Evolutionary conservation across 1,284 basidiomycete species (phyloP), one percentile per base, ranked within the genome.

Genomic region (Trametes pubescens): DNA sequence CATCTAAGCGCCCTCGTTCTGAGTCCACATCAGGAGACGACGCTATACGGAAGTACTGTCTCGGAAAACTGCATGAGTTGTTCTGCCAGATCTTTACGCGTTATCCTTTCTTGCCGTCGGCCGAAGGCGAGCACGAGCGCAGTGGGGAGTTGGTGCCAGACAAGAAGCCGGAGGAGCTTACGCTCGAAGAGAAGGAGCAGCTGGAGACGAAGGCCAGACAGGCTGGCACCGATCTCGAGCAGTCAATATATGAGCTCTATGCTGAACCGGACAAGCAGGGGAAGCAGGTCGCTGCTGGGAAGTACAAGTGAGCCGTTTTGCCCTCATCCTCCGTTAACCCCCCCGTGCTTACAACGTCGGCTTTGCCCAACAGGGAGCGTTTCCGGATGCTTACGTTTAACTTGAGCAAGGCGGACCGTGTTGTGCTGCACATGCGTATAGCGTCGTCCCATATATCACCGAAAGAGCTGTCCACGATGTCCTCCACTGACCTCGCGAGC

Each of bases 381-480:
- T 93, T 93, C 78, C 86, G 92, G 64, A 94, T 89, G 86, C 82
- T 94, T 60, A 87, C 86, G 62, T 94, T 93, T 78, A 94, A 94
- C 77, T 77, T 94, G 71, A 88, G 81, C 79, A 89, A 93, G 78
- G 75, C 79, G 72, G 92, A 94, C 73, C 89, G 92, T 71, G 84
- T 87, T 63, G 80, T 82, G 62, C 83, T 94, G 65, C 92, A 93
- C 76, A 85, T 84, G 73, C 88, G 90, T 70, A 93, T 95, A 73
- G 87, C 86, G 35, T 84, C 84, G 26, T 82, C 82, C 46, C 80
- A 81, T 64, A 86, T 95, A 48, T 79, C 86, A 52, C 85, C 93
- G 6, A 82, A 83, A 73, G 87, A 88, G 67, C 85, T 95, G 62
- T 88, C 92, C 49, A 80, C 86, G 55, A 93, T 95, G 91, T 91